A percentile compares a stretch with the other conserved stretches of the same genome.
These are phyloP conservation scores for Jatropha podagrica DNA, from an alignment of 441 rosid species.

Conservation along the genomic window DNA sequence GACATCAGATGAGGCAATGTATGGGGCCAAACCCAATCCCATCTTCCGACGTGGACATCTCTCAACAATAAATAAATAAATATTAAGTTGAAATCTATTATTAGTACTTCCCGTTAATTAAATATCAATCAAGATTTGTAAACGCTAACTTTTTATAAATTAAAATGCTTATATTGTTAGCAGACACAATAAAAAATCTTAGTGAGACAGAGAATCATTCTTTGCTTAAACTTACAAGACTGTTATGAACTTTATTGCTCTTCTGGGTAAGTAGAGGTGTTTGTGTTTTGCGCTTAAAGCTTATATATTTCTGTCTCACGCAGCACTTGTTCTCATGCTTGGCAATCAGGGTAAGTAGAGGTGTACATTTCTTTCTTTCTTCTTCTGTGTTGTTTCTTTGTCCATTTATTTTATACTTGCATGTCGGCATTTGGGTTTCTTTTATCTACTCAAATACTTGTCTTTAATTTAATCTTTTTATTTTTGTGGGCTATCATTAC, in stretches of 20 bases:
- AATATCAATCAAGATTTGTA: not conserved
- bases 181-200: not conserved
- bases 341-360: slow-evolving; percentile 17
- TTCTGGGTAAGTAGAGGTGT: not conserved
- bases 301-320: not conserved
- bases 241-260: slow-evolving; percentile 25
- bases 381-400: not conserved
- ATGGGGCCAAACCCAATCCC: too few relatives aligned
- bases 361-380: not conserved
- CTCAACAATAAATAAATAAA: not conserved
- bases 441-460: not conserved
- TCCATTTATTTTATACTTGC: not conserved
- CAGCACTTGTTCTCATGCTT: slow-evolving; percentile 2
- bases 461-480: not conserved
- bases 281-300: not conserved
- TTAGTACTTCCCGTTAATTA: not conserved
- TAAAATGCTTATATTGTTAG: not conserved
- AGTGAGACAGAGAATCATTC: slow-evolving; percentile 33
- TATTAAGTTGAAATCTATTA: not conserved
- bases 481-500: not conserved
- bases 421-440: slow-evolving; percentile 7
- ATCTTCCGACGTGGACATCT: not conserved
- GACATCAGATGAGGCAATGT: too few relatives aligned
- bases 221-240: slow-evolving; percentile 38
- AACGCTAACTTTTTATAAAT: not conserved